phyloP scores from a whole-genome alignment of 2,329 filamentous ascomycete genomes.

The Cercospora sojina region DNA sequence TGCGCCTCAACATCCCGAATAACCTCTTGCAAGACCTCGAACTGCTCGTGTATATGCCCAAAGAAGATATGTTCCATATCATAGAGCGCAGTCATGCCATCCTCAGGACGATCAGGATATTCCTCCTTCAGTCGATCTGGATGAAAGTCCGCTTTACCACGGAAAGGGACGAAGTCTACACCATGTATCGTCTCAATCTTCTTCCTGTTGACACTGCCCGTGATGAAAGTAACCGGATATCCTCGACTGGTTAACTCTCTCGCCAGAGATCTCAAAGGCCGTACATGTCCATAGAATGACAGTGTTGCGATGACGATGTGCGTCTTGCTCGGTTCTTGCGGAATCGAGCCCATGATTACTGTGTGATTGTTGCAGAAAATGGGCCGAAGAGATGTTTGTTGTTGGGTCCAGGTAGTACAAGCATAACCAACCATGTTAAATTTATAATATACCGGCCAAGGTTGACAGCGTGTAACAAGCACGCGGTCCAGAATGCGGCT shows the following conservation, averaged over 20 bases:
- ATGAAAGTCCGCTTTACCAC: slow-evolving; percentile 27
- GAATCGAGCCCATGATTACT: not conserved
- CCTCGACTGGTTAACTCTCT: slow-evolving; percentile 42
- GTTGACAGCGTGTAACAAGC: not conserved
- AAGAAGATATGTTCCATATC: slow-evolving; percentile 17
- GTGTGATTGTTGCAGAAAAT: not conserved
- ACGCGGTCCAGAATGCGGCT: not conserved
- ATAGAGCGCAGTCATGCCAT: slow-evolving; percentile 10
- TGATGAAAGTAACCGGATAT: slow-evolving; percentile 47
- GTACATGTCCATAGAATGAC: slow-evolving; percentile 31
- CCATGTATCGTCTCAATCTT: slow-evolving; percentile 41
- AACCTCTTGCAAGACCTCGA: slow-evolving; percentile 11
- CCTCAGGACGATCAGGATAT: slow-evolving; percentile 28
- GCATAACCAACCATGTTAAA: not conserved
- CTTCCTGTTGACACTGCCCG: slow-evolving; percentile 40
- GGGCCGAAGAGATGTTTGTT: not conserved
- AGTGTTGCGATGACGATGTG: slow-evolving; percentile 31
- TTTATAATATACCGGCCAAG: not conserved
- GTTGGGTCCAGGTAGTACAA: not conserved
- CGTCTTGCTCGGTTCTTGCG: not conserved
- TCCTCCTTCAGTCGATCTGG: slow-evolving; percentile 30
- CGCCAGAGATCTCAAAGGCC: slow-evolving; percentile 38
- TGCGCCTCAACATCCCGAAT: slow-evolving; percentile 1
- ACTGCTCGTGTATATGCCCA: slow-evolving; percentile 2
- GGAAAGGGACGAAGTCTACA: slow-evolving; percentile 40